Base-by-base conservation (phyloP, 2,329 filamentous ascomycete species). In the Falciphora oryzae region DNA sequence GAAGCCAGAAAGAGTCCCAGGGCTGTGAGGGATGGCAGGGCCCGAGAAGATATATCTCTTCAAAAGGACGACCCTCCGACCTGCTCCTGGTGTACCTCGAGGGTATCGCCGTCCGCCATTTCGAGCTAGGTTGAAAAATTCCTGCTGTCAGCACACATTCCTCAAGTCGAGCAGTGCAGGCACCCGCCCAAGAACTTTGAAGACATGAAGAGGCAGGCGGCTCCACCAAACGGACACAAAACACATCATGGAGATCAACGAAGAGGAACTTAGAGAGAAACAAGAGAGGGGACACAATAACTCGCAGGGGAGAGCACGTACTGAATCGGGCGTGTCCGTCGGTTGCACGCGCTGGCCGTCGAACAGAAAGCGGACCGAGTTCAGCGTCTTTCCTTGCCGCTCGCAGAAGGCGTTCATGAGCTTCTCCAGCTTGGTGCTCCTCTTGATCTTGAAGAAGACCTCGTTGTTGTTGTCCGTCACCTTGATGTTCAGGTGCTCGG, bases 381-480 rank as follows among this genome's bases (percentile, higher is more conserved):
- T 86, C 8, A 89, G 80, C 44, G 89, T 87, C 82, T 98, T 98
- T 71, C 95, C 95, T 76, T 97, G 93, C 29, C 95, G 87, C 70
- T 98, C 94, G 78, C 95, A 99, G 77, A 98, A 99, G 27, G 95
- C 95, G 67, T 92, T 90, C 95, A 99, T 99, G 64, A 99, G 83
- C 83, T 99, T 99, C 80, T 97, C 95, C 1, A 99, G 86, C 76
- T 93, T 91, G 1, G 95, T 99, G 28, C 90, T 93, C 53, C 93
- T 87, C 89, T 99, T 99, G 81, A 99, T 99, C 84, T 99, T 99
- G 84, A 99, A 99, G 78, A 98, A 99, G 72, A 99, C 94, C 76
- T 99, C 95, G 76, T 99, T 99, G 81, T 97, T 97, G 81, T 96
- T 97, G 72, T 99, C 95, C 0, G 95, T 98, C 18, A 99, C 95